Evolutionary conservation across 148 eudicot species (phyloP).

Genomic region (Vaccinium darrowii): DNA sequence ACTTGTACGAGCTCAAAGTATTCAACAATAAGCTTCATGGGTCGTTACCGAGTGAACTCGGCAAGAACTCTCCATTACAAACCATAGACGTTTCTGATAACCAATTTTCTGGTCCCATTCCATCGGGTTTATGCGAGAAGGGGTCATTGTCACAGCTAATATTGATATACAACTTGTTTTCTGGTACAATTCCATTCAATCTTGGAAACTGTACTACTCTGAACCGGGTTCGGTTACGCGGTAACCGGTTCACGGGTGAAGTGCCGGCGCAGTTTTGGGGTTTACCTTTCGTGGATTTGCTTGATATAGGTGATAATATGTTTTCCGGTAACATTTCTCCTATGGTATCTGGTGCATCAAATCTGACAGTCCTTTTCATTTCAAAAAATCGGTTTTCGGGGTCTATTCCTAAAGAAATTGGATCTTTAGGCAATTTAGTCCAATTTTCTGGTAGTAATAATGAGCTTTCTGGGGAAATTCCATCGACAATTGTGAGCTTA

Average conservation of each 20-base stretch:
- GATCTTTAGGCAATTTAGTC: conserved; percentile 28
- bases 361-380: conserved; percentile 34
- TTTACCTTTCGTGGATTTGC: conserved; percentile 36
- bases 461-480: conserved; percentile 37
- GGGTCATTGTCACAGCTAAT: conserved; percentile 31
- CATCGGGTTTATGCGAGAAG: conserved; percentile 32
- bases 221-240: conserved; percentile 32
- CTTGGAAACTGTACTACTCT: conserved; percentile 37
- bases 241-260: conserved; percentile 35
- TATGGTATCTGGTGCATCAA: conserved; percentile 35
- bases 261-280: conserved; percentile 44
- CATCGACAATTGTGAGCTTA: conserved; percentile 25
- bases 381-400: conserved; percentile 39
- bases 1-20: conserved; percentile 38
- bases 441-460: conserved; percentile 33
- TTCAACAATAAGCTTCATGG: conserved; percentile 36
- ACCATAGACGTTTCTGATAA: conserved; percentile 31
- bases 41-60: conserved; percentile 42
- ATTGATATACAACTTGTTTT: conserved; percentile 31
- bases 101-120: conserved; percentile 33
- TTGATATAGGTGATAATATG: conserved; percentile 37
- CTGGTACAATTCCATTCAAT: conserved; percentile 29
- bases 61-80: conserved; percentile 37
- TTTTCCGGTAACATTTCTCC: conserved; percentile 41
- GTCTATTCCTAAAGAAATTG: conserved; percentile 39